Conservation (phyloP, 169 alveolate species). For the Babesia sp. region DNA sequence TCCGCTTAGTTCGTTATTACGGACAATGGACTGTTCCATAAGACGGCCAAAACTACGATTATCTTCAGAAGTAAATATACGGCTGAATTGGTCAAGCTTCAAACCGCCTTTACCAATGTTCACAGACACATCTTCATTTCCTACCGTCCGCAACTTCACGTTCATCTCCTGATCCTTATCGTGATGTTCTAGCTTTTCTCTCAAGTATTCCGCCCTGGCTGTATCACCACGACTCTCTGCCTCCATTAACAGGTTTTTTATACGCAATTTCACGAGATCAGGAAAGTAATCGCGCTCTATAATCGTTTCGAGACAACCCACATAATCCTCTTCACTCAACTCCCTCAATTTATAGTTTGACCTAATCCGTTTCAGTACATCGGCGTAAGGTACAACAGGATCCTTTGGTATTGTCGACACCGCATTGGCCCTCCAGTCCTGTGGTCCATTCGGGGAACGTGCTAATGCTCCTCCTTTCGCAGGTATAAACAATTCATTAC, state of each 20-base stretch:
- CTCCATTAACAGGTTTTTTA: conserved; percentile 23
- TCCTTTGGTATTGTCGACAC: conserved; percentile 7
- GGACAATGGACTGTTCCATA: conserved; percentile 55
- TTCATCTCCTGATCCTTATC: conserved; percentile 7
- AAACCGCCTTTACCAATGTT: conserved; percentile 70
- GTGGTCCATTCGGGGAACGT: neutral
- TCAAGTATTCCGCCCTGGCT: neutral
- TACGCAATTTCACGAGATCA: conserved; percentile 57
- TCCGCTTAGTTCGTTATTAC: conserved; percentile 34
- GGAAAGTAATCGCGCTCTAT: conserved; percentile 77
- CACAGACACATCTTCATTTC: conserved; percentile 57
- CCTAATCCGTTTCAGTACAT: conserved; percentile 25
- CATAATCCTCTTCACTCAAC: conserved; percentile 74
- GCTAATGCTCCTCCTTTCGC: neutral
- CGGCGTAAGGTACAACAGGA: conserved; percentile 44
- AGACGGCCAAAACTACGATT: conserved; percentile 71
- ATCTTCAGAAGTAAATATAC: conserved; percentile 74
- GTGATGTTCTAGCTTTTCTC: conserved; percentile 9
- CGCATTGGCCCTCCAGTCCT: conserved; percentile 13
- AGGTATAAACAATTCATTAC: no score
- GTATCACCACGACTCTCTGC: conserved; percentile 37
- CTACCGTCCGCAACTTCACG: conserved; percentile 24
- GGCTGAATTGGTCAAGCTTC: conserved; percentile 69
- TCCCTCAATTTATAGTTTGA: conserved; percentile 38
- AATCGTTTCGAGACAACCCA: conserved; percentile 67